Percentiles rank a stretch among this genome's conserved stretches.
phyloP scores from a whole-genome alignment of 2,329 filamentous ascomycete species.

The Didymella arachidicola region DNA sequence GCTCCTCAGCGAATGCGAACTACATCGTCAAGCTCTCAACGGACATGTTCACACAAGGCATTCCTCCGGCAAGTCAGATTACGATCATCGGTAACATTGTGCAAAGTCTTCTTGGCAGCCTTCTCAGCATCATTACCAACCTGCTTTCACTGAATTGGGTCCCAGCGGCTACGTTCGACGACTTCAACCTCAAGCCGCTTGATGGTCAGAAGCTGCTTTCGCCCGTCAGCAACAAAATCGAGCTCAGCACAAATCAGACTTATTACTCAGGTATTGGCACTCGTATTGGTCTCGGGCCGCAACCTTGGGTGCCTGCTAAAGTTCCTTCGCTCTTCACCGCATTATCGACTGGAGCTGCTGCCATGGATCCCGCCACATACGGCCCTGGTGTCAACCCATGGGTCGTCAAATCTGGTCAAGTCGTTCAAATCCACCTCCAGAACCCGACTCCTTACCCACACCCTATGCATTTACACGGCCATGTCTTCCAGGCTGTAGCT shows the following conservation, averaged over 20 bases:
- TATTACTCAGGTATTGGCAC: constrained; percentile 66
- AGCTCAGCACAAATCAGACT: constrained; percentile 66
- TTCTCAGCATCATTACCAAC: constrained; percentile 58
- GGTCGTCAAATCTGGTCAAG: constrained; percentile 15
- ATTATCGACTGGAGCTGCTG: constrained; percentile 61
- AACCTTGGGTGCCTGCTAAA: constrained; percentile 74
- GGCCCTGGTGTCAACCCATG: constrained; percentile 20
- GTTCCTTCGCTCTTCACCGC: constrained; percentile 82
- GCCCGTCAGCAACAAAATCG: constrained; percentile 67
- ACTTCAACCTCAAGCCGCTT: constrained; percentile 72
- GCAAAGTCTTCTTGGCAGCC: constrained; percentile 22
- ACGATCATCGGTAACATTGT: constrained; percentile 28
- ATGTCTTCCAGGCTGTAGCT: constrained; percentile 44
- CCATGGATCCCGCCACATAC: constrained; percentile 52
- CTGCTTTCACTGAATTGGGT: constrained; percentile 59
- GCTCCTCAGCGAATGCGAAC: constrained; percentile 60
- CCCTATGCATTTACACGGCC: constrained; percentile 53
- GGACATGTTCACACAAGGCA: constrained; percentile 55
- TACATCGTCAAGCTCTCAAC: constrained; percentile 62
- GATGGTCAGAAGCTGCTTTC: constrained; percentile 68
- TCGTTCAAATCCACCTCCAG: constrained; percentile 38
- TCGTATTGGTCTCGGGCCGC: constrained; percentile 61
- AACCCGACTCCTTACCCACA: constrained; percentile 49
- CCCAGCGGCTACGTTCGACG: constrained; percentile 70
- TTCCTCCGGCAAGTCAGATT: constrained; percentile 26